These are phyloP conservation scores for Capronia americana DNA, from an alignment of 2,329 filamentous ascomycete species.

Conservation along the genomic window DNA sequence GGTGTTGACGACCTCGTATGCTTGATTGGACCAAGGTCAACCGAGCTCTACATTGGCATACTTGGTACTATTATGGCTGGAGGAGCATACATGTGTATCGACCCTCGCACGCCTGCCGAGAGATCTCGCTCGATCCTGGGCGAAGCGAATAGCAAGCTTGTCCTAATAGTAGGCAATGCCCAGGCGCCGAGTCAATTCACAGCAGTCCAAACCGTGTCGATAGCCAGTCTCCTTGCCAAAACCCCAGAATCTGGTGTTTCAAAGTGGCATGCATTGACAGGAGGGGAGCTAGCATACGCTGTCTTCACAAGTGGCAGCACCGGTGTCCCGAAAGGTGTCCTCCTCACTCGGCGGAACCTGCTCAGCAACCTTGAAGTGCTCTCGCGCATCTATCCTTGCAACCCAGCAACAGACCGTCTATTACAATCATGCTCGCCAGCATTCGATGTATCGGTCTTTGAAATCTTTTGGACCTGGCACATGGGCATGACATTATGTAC, in stretches of 20 bases:
- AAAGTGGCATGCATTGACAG: conserved; percentile 42
- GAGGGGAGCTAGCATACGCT: conserved; percentile 69
- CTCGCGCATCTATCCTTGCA: conserved; percentile 67
- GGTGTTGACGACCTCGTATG: conserved; percentile 66
- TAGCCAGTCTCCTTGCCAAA: conserved; percentile 12
- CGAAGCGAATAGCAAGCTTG: conserved; percentile 56
- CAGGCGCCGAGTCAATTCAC: neutral
- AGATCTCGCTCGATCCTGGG: conserved; percentile 67
- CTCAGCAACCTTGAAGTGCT: conserved; percentile 76
- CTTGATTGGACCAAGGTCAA: conserved; percentile 78
- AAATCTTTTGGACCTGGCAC: conserved; percentile 85
- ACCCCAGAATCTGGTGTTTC: neutral
- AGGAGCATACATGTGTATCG: conserved; percentile 78
- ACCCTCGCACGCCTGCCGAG: conserved; percentile 71
- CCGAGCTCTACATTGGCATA: conserved; percentile 74
- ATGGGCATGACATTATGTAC: conserved; percentile 79
- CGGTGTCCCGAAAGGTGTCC: conserved; percentile 78
- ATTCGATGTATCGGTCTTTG: conserved; percentile 87
- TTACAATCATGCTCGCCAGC: conserved; percentile 84
- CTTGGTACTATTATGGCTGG: conserved; percentile 77
- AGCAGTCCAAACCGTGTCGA: neutral
- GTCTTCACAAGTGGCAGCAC: conserved; percentile 87
- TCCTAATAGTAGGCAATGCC: conserved; percentile 11
- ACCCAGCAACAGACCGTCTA: conserved; percentile 61
- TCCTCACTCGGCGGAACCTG: conserved; percentile 77